These are phyloP conservation scores for Quercus glauca DNA, from an alignment of 306 rosid genomes.

Conservation along the genomic window DNA sequence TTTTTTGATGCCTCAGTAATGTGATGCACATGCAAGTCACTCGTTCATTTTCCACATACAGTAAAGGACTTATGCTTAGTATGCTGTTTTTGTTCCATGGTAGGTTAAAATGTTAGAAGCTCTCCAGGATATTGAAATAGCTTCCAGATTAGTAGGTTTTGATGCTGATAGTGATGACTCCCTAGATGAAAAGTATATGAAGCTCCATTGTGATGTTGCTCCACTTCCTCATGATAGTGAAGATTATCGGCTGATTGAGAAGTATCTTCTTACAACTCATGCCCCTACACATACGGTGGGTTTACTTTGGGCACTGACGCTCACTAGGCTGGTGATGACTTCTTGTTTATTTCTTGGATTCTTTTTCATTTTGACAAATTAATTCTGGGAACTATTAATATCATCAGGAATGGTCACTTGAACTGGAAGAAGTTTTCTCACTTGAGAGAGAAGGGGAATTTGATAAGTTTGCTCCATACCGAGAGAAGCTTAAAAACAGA, in stretches of 20 bases:
- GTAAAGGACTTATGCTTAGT: conserved; percentile 1
- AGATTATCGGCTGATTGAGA: conserved; percentile 74
- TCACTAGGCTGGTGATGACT: background rate
- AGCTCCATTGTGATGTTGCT: conserved; percentile 69
- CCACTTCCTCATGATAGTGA: conserved; percentile 85
- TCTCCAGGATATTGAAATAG: conserved; percentile 97
- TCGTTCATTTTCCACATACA: background rate
- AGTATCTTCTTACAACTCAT: conserved; percentile 83
- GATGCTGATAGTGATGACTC: conserved; percentile 73
- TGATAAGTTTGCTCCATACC: conserved; percentile 63
- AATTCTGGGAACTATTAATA: conserved; percentile 18
- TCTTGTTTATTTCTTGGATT: background rate
- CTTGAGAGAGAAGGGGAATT: conserved; percentile 89
- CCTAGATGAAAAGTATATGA: conserved; percentile 86
- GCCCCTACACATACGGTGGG: conserved; percentile 94
- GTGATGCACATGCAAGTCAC: background rate
- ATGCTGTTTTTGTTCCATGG: conserved; percentile 17
- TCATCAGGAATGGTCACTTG: conserved; percentile 91
- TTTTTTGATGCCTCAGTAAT: background rate
- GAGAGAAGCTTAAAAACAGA: conserved; percentile 67
- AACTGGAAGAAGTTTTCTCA: conserved; percentile 89
- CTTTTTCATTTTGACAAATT: conserved; percentile 5
- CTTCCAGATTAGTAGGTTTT: conserved; percentile 94
- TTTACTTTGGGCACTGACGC: conserved; percentile 6
- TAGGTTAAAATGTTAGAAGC: conserved; percentile 99